Conservation (phyloP, 805 yeast genomes). For the Kuraishia ogatae region DNA sequence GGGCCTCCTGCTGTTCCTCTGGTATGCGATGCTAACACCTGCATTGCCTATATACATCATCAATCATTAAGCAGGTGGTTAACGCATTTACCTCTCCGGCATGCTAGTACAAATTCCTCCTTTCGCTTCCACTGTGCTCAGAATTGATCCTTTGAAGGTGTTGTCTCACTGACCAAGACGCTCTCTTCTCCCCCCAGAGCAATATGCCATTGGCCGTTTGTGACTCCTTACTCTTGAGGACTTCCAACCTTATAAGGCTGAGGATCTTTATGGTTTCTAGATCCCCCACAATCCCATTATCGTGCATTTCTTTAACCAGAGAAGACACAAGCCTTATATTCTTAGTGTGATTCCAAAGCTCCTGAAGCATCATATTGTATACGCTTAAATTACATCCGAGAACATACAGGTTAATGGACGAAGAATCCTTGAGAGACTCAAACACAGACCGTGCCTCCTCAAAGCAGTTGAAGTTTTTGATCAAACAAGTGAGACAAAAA, state of each 20-base stretch:
- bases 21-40: too few species aligned
- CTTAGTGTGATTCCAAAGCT: slow-evolving; percentile 18
- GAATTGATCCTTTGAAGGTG: neutral
- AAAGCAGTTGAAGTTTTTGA: slow-evolving; percentile 12
- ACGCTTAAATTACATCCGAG: slow-evolving; percentile 20
- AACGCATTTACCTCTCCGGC: neutral
- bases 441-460: slow-evolving; percentile 6
- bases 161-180: neutral
- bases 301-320: slow-evolving; percentile 18
- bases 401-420: slow-evolving; percentile 18
- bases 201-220: neutral
- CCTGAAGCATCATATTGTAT: slow-evolving; percentile 18
- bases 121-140: neutral
- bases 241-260: slow-evolving; percentile 12
- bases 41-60: neutral
- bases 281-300: slow-evolving; percentile 22
- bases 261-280: slow-evolving; percentile 17
- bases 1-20: too few species aligned
- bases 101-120: neutral
- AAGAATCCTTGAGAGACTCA: slow-evolving; percentile 17
- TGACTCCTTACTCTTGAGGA: neutral
- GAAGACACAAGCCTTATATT: slow-evolving; percentile 15
- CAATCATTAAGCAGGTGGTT: neutral
- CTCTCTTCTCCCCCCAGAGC: neutral
- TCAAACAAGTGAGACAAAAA: slow-evolving; percentile 20